phyloP scores from a whole-genome alignment of 495 filamentous ascomycete genomes.

The Trichoderma virens region DNA sequence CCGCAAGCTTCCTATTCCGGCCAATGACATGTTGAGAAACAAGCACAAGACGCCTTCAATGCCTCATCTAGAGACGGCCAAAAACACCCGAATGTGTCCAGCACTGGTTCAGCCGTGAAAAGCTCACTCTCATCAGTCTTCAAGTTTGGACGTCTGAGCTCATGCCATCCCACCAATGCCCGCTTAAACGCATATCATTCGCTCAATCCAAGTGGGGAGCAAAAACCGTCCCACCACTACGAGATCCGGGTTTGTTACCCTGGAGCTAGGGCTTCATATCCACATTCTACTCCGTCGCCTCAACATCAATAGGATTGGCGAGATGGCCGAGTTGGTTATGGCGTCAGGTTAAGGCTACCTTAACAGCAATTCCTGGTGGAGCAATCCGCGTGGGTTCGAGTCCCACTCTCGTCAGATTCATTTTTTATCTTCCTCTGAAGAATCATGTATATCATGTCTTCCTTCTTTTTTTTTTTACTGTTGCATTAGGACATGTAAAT shows the following conservation, averaged over 20 bases:
- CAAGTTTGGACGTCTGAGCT: neutral
- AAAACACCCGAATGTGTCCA: neutral
- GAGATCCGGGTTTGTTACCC: neutral
- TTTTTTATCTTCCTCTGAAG: neutral
- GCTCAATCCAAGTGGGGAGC: neutral
- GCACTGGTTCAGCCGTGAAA: neutral
- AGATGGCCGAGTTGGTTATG: constrained; percentile 9
- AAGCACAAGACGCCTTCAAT: neutral
- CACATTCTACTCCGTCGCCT: neutral
- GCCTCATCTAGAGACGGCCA: neutral
- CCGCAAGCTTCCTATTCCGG: neutral
- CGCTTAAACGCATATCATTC: neutral
- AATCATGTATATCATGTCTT: neutral
- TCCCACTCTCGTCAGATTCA: constrained; percentile 31
- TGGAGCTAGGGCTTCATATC: neutral
- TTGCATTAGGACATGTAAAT: too few relatives aligned
- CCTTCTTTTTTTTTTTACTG: neutral
- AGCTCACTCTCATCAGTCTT: neutral
- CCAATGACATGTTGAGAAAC: neutral
- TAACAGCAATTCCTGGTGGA: constrained; percentile 18
- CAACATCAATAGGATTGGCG: constrained; percentile 3
- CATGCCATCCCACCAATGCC: constrained; percentile 4
- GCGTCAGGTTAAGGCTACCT: constrained; percentile 9
- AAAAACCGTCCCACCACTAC: neutral
- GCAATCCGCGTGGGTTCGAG: constrained; percentile 36